These are phyloP conservation scores for Annulohypoxylon stygium DNA, from an alignment of 495 filamentous ascomycete species.

Conservation along the genomic window DNA sequence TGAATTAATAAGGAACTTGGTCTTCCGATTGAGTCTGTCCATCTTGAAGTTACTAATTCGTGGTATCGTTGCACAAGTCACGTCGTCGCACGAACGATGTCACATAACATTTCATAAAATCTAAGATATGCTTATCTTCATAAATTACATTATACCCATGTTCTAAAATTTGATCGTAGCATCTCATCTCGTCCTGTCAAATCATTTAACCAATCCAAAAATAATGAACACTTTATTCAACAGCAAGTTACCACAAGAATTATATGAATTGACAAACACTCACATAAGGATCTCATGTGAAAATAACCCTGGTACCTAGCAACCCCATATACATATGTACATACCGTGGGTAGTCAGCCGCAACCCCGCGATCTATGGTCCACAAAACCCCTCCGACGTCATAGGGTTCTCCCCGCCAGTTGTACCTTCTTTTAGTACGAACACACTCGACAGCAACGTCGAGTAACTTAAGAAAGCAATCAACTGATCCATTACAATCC, in stretches of 20 bases:
- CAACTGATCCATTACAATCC: not conserved
- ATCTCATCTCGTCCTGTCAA: not conserved
- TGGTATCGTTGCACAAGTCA: not conserved
- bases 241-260: not conserved
- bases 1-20: constrained; percentile 25
- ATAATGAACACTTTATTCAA: not conserved
- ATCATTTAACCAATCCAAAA: not conserved
- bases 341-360: not conserved
- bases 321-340: not conserved
- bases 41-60: not conserved
- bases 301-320: not conserved
- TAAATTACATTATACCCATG: not conserved
- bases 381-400: constrained; percentile 10
- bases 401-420: not conserved
- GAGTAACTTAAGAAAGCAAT: not conserved
- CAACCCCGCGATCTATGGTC: constrained; percentile 5
- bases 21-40: constrained; percentile 22
- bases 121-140: not conserved
- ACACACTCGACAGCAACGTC: not conserved
- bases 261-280: not conserved
- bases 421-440: not conserved
- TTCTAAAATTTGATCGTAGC: not conserved
- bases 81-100: too few species aligned
- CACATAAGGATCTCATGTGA: not conserved
- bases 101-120: not conserved